phyloP scores from a whole-genome alignment of 2,329 filamentous ascomycete genomes.

The Westerdykella aurantiaca region DNA sequence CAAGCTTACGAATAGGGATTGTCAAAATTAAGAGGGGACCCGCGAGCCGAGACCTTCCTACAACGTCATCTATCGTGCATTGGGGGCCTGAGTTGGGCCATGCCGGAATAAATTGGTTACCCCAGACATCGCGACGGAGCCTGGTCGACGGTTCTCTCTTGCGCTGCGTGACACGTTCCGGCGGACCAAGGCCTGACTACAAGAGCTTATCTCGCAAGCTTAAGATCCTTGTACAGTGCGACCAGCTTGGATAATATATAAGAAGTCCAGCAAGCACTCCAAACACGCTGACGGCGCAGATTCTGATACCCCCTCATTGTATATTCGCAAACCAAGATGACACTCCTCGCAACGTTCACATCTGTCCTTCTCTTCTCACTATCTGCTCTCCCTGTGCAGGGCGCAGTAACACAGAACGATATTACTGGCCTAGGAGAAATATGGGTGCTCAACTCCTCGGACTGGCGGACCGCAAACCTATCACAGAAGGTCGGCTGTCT shows the following conservation, averaged over 20 bases:
- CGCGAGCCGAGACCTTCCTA: too few relatives aligned
- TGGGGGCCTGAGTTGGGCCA: not conserved
- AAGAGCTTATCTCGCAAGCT: not conserved
- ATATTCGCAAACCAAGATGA: constrained; percentile 1
- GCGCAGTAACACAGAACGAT: constrained; percentile 19
- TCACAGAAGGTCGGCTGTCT: constrained; percentile 26
- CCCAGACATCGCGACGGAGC: not conserved
- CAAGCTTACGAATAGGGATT: not conserved
- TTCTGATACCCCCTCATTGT: not conserved
- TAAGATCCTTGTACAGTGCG: too few relatives aligned
- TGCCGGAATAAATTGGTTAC: not conserved
- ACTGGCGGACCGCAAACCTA: constrained; percentile 21
- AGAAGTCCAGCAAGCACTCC: not conserved
- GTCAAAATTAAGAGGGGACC: too few relatives aligned
- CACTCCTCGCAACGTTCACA: constrained; percentile 4
- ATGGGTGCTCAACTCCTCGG: constrained; percentile 22
- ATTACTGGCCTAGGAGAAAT: constrained; percentile 29
- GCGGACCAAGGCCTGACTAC: not conserved
- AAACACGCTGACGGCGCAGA: not conserved
- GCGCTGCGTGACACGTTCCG: not conserved
- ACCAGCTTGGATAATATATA: constrained; percentile 2
- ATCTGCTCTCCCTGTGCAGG: constrained; percentile 8
- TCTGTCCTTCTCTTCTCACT: constrained; percentile 7
- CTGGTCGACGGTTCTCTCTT: not conserved
- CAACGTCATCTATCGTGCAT: not conserved